Conservation (phyloP, 225 moss, liverwort and hornwort species). For the Rhytidiadelphus loreus region DNA sequence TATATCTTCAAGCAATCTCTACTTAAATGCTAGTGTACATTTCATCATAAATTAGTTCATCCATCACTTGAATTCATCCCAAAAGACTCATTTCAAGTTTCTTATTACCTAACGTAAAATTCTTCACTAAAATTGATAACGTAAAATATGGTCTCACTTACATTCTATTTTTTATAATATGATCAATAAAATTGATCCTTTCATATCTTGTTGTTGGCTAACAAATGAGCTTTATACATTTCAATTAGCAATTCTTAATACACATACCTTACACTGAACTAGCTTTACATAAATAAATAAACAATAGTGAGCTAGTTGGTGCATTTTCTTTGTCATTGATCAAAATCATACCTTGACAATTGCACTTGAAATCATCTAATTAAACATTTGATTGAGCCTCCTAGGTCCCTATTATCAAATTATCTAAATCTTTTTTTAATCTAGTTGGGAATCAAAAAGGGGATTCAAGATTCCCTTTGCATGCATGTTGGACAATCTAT, state of each 20-base stretch:
- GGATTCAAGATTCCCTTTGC: not conserved
- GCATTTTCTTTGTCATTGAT: not conserved
- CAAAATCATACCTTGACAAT: not conserved
- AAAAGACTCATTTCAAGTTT: not conserved
- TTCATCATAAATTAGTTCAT: not conserved
- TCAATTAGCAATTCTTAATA: accelerated
- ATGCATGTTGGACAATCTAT: accelerated
- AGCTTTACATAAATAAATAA: not conserved
- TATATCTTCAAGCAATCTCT: not conserved
- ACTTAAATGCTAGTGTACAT: accelerated
- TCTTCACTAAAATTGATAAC: not conserved
- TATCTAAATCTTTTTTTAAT: not conserved
- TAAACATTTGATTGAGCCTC: not conserved
- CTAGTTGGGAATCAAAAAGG: too few species aligned
- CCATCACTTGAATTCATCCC: not conserved
- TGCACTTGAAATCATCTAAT: accelerated
- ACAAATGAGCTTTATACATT: accelerated
- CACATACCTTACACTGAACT: accelerated
- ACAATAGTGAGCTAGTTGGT: not conserved
- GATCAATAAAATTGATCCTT: not conserved
- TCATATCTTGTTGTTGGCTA: not conserved
- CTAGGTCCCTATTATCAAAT: not conserved
- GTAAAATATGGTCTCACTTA: not conserved
- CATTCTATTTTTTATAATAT: not conserved
- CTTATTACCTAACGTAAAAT: not conserved